A percentile compares a stretch with the other conserved stretches of the same genome.
These are phyloP conservation scores for Lumnitzera racemosa DNA, from an alignment of 345 rosid genomes.

Conservation along the genomic window DNA sequence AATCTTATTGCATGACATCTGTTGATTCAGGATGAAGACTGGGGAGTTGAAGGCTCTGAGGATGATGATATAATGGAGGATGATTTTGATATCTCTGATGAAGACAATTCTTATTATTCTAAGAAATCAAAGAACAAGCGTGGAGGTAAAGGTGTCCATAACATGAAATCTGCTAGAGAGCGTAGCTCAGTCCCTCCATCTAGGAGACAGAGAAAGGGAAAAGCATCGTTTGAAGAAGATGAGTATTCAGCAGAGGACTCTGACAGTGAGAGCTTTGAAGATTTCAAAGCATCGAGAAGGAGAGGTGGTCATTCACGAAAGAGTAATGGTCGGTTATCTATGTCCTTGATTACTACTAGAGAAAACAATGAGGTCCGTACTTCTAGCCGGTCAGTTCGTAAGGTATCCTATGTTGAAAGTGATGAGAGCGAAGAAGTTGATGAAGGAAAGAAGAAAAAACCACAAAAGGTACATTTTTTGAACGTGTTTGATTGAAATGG, in stretches of 20 bases:
- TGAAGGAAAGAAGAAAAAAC: slow-evolving; percentile 71
- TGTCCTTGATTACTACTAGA: slow-evolving; percentile 25
- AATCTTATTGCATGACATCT: not conserved
- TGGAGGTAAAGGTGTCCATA: slow-evolving; percentile 45
- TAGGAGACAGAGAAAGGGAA: slow-evolving; percentile 52
- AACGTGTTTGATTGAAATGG: not conserved
- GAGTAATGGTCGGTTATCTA: slow-evolving; percentile 44
- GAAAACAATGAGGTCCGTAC: slow-evolving; percentile 75
- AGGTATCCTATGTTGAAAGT: slow-evolving; percentile 98
- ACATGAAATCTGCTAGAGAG: slow-evolving; percentile 39
- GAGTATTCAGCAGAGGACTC: slow-evolving; percentile 64
- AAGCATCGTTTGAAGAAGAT: slow-evolving; percentile 59
- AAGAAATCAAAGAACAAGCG: slow-evolving; percentile 62
- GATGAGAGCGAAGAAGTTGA: slow-evolving; percentile 95
- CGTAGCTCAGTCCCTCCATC: slow-evolving; percentile 35
- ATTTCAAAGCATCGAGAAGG: slow-evolving; percentile 50
- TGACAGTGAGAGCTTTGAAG: slow-evolving; percentile 52
- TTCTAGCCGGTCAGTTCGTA: slow-evolving; percentile 82
- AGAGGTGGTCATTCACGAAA: slow-evolving; percentile 58
- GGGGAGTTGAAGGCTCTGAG: slow-evolving; percentile 74
- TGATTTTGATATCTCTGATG: slow-evolving; percentile 59
- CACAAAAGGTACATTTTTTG: slow-evolving; percentile 53
- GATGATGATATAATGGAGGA: slow-evolving; percentile 62
- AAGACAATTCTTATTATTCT: slow-evolving; percentile 54
- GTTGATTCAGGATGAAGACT: slow-evolving; percentile 45